Evolutionary conservation across 768 basidiomycete genomes (phyloP), one percentile per base, ranked within the genome.

Genomic region (Cystofilobasidium capitatum): DNA sequence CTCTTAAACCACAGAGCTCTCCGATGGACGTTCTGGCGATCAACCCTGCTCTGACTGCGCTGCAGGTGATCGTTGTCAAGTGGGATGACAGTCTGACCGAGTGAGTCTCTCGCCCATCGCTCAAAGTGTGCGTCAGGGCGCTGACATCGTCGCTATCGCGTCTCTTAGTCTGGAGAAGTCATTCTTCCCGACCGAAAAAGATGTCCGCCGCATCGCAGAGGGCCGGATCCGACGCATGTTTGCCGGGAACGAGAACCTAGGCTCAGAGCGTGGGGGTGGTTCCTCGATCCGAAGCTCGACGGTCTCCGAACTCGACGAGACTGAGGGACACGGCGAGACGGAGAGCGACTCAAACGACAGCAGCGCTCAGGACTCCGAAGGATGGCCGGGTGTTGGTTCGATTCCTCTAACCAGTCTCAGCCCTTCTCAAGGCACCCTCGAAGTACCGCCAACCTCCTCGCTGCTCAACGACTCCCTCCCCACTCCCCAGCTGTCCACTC

Each of bases 1-100:
- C 20, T 10, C 49, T 36, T 49, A 5, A n/a, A 26, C 36, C 2
- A 35, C 63, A 90, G 66, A 87, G 91, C 0, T 72, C 83, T 0
- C 84, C 90, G 60, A 88, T 83, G 24, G 91, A 96, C 74, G 93
- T 91, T 0, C 82, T 94, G 49, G 88, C 87, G 42, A 81, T 93
- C 60, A 97, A 92, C 70, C 84, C 84, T 71, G 88, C 92, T 7
- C 85, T 92, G 58, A 85, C 88, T 0, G 86, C 85, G 69, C 82
- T 92, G 55, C 94, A 97, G 78, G 91, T 94, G 72, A 88, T 87
- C 75, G 90, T 94, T 57, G 90, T 94, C 20, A 89, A 88, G n/a
- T 97, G 93, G 89, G 92, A 99, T 20, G 57, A 49, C 14, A 26
- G 22, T 24, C 39, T 65, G 20, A n/a, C 14, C 20, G 45, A 58